Evolutionary conservation across 345 rosid species (phyloP).

Genomic region (Acer campestre): DNA sequence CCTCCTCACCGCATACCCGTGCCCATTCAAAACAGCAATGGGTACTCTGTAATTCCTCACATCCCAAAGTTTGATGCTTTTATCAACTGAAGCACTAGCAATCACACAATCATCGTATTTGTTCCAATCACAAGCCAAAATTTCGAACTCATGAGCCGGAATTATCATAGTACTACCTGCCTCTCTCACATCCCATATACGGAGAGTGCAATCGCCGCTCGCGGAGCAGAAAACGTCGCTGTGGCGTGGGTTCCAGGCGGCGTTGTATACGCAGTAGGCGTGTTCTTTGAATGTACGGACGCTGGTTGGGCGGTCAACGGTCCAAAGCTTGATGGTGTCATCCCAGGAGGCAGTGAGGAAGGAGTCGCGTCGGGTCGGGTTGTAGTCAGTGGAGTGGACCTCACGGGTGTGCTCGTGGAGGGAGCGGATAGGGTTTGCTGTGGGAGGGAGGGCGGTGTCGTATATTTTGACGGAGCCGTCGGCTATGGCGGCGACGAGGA

Average conservation of each 20-base stretch:
- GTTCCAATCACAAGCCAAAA: slow-evolving; percentile 87
- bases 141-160: slow-evolving; percentile 84
- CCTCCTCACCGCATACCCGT: slow-evolving; percentile 81
- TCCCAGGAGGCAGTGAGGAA: slow-evolving; percentile 93
- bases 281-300: slow-evolving; percentile 89
- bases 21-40: slow-evolving; percentile 72
- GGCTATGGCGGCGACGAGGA: slow-evolving; percentile 72
- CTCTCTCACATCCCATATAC: slow-evolving; percentile 92
- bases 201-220: slow-evolving; percentile 79
- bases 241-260: slow-evolving; percentile 85
- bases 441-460: slow-evolving; percentile 75
- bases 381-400: slow-evolving; percentile 79
- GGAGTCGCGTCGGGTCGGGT: slow-evolving; percentile 92
- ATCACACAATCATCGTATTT: slow-evolving; percentile 83
- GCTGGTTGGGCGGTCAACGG: slow-evolving; percentile 82
- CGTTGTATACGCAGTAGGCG: slow-evolving; percentile 82
- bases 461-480: slow-evolving; percentile 91
- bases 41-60: slow-evolving; percentile 77
- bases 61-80: slow-evolving; percentile 80
- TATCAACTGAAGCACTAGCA: slow-evolving; percentile 84
- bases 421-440: slow-evolving; percentile 74
- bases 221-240: slow-evolving; percentile 93
- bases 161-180: slow-evolving; percentile 91
- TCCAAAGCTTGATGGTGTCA: slow-evolving; percentile 89
- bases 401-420: slow-evolving; percentile 93